Percentiles rank a stretch among this genome's conserved stretches.
These are phyloP conservation scores for Pseudogymnoascus destructans DNA, from an alignment of 2,329 filamentous ascomycete genomes.

Conservation along the genomic window DNA sequence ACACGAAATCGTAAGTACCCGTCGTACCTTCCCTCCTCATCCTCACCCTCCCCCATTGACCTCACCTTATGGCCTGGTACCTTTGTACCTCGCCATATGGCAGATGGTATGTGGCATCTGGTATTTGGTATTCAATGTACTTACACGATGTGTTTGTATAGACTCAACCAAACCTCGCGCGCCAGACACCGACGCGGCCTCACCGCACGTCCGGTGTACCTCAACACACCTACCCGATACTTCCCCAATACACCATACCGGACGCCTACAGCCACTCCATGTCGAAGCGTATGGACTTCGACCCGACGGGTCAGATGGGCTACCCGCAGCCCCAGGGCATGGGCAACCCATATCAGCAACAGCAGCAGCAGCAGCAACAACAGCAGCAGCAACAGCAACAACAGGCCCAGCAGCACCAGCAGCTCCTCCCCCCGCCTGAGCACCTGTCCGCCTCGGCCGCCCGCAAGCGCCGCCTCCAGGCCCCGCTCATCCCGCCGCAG, in stretches of 20 bases:
- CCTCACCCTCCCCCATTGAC: background rate
- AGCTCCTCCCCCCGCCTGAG: background rate
- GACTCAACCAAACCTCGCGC: constrained; percentile 3
- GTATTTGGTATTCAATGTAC: background rate
- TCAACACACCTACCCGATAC: constrained; percentile 1
- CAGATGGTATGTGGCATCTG: background rate
- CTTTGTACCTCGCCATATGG: background rate
- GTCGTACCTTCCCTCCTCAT: background rate
- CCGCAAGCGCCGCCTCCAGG: constrained; percentile 3
- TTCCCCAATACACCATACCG: background rate
- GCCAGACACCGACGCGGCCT: constrained; percentile 2
- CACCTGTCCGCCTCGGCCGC: constrained; percentile 8
- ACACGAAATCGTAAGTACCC: constrained; percentile 4
- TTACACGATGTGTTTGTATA: background rate
- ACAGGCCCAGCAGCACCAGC: background rate
- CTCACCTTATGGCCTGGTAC: background rate
- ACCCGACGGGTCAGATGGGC: constrained; percentile 5
- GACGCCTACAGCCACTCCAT: background rate
- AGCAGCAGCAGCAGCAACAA: background rate
- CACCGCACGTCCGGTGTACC: background rate
- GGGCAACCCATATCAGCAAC: background rate
- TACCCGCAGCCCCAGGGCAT: background rate
- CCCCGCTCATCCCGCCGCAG: constrained; percentile 6
- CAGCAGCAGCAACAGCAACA: background rate
- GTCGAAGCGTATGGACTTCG: constrained; percentile 7